Evolutionary conservation across 306 rosid species (phyloP).

Genomic region (Dalbergia cochinchinensis): DNA sequence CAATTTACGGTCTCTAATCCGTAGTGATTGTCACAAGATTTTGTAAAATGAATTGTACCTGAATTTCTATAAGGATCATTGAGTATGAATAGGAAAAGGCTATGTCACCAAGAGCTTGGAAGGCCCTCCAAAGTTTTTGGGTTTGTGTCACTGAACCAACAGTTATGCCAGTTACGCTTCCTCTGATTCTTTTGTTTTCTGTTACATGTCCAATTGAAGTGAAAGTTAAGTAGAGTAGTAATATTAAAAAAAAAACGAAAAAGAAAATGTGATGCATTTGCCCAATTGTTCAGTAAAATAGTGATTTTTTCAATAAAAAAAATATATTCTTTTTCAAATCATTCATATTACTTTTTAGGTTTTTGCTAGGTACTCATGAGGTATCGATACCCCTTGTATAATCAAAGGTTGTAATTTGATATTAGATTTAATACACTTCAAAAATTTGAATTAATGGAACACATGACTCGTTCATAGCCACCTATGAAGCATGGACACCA

Average conservation of each 20-base stretch:
- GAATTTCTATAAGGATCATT: conserved; percentile 60
- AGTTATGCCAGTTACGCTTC: conserved; percentile 56
- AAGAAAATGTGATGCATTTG: neutral
- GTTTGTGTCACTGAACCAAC: conserved; percentile 42
- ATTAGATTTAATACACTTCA: no score
- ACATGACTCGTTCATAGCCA: no score
- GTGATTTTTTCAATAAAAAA: no score
- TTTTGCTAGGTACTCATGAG: no score
- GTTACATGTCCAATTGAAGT: conserved; percentile 29
- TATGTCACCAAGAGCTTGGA: conserved; percentile 62
- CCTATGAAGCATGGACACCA: no score
- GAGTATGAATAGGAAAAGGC: conserved; percentile 65
- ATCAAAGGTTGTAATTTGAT: no score
- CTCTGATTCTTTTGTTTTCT: conserved; percentile 44
- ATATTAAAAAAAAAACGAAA: neutral
- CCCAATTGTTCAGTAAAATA: no score
- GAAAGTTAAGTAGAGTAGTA: conserved; percentile 1
- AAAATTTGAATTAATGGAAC: no score
- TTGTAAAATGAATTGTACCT: conserved; percentile 41
- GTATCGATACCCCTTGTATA: no score
- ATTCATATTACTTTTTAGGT: no score
- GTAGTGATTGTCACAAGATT: neutral
- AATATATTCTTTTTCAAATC: no score
- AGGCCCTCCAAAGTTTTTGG: conserved; percentile 54
- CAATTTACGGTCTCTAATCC: no score